phyloP scores from a whole-genome alignment of 108 stramenopile species.

The Fistulifera pelliculosa region DNA sequence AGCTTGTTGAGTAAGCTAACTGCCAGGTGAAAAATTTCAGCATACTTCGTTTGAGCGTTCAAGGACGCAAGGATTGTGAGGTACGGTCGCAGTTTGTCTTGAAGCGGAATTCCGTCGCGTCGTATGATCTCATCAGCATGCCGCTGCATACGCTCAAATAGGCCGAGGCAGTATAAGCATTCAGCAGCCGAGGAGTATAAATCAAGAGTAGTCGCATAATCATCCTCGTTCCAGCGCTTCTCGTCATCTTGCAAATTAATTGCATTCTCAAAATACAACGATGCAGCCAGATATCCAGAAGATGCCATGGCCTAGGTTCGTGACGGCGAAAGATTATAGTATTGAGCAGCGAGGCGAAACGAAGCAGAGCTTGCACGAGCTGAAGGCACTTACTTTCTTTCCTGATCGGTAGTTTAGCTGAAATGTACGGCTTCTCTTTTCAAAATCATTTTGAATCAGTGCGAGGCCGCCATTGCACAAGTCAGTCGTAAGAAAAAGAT shows the following conservation, averaged over 20 bases:
- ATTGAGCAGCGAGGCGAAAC: no score
- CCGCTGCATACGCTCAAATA: slow-evolving; percentile 10
- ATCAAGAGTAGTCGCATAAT: slow-evolving; percentile 26
- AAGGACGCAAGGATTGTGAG: no score
- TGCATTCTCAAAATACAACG: no score
- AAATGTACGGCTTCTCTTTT: no score
- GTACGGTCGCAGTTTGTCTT: slow-evolving; percentile 4
- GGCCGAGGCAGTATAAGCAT: slow-evolving; percentile 24
- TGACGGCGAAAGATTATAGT: no score
- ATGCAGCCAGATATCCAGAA: no score
- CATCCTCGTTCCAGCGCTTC: slow-evolving; percentile 1
- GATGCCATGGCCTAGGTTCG: no score
- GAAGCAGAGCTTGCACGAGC: no score
- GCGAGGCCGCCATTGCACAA: not conserved
- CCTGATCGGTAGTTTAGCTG: no score
- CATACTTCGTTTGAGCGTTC: not conserved
- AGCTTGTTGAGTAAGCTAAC: not conserved
- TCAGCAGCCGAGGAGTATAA: slow-evolving; percentile 36
- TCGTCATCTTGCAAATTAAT: no score
- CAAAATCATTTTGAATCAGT: no score
- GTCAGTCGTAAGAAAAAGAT: not conserved
- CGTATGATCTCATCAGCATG: not conserved
- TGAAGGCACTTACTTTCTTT: no score
- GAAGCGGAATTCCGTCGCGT: not conserved
- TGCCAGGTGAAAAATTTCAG: not conserved